These are phyloP conservation scores for Schrenkiella parvula DNA, from an alignment of 345 rosid genomes.

Conservation along the genomic window DNA sequence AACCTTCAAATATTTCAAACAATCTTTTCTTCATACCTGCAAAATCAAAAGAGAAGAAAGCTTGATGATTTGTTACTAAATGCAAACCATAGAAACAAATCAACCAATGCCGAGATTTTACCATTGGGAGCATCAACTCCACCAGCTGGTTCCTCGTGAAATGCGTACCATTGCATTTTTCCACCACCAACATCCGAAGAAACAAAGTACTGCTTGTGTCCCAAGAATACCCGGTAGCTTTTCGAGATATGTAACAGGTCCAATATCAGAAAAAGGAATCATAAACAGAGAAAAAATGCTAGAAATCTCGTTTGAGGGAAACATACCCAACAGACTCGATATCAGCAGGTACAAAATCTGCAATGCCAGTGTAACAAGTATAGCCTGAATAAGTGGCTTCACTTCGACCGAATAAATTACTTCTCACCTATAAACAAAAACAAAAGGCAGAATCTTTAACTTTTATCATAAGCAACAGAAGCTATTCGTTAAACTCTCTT, in stretches of 20 bases:
- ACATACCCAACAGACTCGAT: constrained; percentile 84
- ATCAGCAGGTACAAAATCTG: constrained; percentile 87
- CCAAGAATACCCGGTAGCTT: constrained; percentile 87
- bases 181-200: constrained; percentile 97
- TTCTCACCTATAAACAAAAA: constrained; percentile 58
- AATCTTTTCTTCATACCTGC: constrained; percentile 79
- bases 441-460: not conserved
- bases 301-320: not conserved
- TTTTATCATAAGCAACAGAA: not conserved
- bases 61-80: not conserved
- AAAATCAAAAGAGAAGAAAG: constrained; percentile 5
- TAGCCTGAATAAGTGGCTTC: constrained; percentile 80
- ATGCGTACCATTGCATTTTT: constrained; percentile 99
- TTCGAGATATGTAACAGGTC: constrained; percentile 23
- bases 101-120: constrained; percentile 25
- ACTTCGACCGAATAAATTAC: constrained; percentile 64
- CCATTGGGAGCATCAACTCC: constrained; percentile 66
- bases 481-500: not conserved
- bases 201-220: constrained; percentile 95
- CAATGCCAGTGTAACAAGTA: constrained; percentile 94
- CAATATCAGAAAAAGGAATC: constrained; percentile 6
- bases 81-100: constrained; percentile 14
- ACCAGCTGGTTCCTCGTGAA: constrained; percentile 77
- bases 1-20: constrained; percentile 76
- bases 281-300: constrained; percentile 5